A percentile compares a stretch with the other conserved stretches of the same genome.
phyloP scores from a whole-genome alignment of 495 filamentous ascomycete species.

The Xylaria curta region DNA sequence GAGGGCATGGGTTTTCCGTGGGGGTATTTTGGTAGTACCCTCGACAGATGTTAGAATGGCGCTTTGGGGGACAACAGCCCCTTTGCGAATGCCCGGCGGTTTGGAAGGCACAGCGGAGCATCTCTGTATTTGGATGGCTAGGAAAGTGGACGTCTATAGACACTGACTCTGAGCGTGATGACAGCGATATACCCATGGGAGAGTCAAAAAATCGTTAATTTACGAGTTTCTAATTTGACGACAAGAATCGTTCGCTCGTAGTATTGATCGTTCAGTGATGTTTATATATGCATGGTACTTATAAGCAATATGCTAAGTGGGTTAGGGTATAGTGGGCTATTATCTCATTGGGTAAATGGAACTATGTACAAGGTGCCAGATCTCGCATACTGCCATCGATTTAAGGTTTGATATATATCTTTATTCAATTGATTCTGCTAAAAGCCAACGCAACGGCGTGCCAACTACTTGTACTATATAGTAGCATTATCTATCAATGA shows the following conservation, averaged over 20 bases:
- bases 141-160: constrained; percentile 25
- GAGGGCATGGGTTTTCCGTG: neutral
- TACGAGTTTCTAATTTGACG: neutral
- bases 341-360: constrained; percentile 7
- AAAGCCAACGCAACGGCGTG: neutral
- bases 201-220: constrained; percentile 20
- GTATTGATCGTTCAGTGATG: neutral
- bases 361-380: neutral
- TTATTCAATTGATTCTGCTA: neutral
- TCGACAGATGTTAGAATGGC: constrained; percentile 1
- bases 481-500: neutral
- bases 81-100: neutral
- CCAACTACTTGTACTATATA: neutral
- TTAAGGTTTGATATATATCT: neutral
- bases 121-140: constrained; percentile 27
- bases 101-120: constrained; percentile 15
- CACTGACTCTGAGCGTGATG: constrained; percentile 21
- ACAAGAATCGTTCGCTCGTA: neutral
- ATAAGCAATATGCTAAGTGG: neutral
- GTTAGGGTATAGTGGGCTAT: neutral
- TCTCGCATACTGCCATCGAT: neutral
- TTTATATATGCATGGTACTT: constrained; percentile 4
- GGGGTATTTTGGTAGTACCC: neutral
- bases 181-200: constrained; percentile 26
- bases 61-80: neutral